Percentiles rank a stretch among this genome's conserved stretches.
These are phyloP conservation scores for Paracorniculantispora psalliotae DNA, from an alignment of 2,329 filamentous ascomycete genomes.

Conservation along the genomic window DNA sequence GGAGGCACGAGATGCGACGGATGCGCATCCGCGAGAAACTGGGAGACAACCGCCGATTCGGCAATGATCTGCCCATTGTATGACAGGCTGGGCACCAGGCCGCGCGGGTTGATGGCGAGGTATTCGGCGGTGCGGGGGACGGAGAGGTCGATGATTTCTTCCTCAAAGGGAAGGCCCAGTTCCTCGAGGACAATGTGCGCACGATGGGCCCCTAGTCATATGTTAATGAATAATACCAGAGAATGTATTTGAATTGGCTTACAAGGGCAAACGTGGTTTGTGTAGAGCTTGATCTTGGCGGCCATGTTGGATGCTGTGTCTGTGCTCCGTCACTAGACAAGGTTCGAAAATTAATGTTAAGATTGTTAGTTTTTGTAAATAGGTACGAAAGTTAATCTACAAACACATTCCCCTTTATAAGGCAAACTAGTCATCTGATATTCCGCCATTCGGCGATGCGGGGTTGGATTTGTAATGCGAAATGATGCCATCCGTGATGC, in stretches of 20 bases:
- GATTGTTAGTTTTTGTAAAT: neutral
- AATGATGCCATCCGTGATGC: constrained; percentile 4
- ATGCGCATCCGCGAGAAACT: constrained; percentile 65
- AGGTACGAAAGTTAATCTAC: neutral
- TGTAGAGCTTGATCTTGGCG: constrained; percentile 62
- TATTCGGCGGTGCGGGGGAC: constrained; percentile 68
- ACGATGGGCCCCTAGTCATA: constrained; percentile 58
- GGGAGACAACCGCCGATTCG: constrained; percentile 68
- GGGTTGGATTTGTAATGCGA: constrained; percentile 7
- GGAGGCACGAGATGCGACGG: constrained; percentile 62
- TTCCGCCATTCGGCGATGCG: neutral
- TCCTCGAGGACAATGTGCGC: constrained; percentile 68
- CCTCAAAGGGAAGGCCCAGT: constrained; percentile 59
- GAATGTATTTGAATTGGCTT: constrained; percentile 12
- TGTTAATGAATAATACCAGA: neutral
- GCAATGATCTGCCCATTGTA: constrained; percentile 64
- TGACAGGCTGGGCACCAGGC: constrained; percentile 66
- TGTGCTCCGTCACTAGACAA: neutral
- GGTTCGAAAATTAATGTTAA: no score
- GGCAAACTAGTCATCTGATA: neutral
- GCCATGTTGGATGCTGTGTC: constrained; percentile 21
- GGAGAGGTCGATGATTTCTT: constrained; percentile 67
- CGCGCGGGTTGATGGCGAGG: constrained; percentile 71
- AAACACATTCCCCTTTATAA: neutral
- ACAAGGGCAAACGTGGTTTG: constrained; percentile 64